Evolutionary conservation across 2,329 filamentous ascomycete species (phyloP), one percentile per base, ranked within the genome.

Genomic region (Penicillium oxalicum): DNA sequence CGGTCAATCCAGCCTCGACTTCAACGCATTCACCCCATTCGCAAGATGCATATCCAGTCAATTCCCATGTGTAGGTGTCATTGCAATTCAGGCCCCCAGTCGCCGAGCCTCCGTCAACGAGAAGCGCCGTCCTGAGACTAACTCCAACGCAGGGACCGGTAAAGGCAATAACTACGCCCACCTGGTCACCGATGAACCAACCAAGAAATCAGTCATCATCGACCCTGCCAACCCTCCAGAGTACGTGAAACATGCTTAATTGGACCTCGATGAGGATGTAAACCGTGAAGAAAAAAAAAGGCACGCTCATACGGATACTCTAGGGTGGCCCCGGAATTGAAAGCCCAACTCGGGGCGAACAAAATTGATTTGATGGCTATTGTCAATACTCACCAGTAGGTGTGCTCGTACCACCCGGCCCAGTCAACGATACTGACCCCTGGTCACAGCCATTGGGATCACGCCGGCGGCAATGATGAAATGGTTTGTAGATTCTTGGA

Each of bases 351-450:
- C 5, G 72, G 82, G 36, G 73, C 76, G 24, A 84, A 86, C 12
- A 80, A 81, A 58, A 88, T 95, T 64, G 91, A 94, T 60, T 73
- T 98, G 53, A 90, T 80, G 25, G 87, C 84, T 43, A 95, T 98
- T 64, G 84, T 97, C 62, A 98, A 98, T 66, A 98, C 93, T 1
- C 93, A 98, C 64, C 91, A 97, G 91, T 95, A 75, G 70, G 87
- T 70, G 25, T 40, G 33, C 24, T 32, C 3, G 18, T 12, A 11
- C 12, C 5, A 6, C 4, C 12, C 4, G 9, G 6, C 2, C n/a
- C 29, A n/a, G 41, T 18, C 12, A 34, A 3, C 38, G n/a, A 24
- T 36, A n/a, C 43, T 62, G 37, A 61, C 24, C 45, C 34, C 29
- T 36, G 34, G 39, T 28, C 5, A 25, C 52, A 95, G 91, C 66